Conservation (phyloP, 108 stramenopile genomes). For the Cyclostephanos tholiformis region DNA sequence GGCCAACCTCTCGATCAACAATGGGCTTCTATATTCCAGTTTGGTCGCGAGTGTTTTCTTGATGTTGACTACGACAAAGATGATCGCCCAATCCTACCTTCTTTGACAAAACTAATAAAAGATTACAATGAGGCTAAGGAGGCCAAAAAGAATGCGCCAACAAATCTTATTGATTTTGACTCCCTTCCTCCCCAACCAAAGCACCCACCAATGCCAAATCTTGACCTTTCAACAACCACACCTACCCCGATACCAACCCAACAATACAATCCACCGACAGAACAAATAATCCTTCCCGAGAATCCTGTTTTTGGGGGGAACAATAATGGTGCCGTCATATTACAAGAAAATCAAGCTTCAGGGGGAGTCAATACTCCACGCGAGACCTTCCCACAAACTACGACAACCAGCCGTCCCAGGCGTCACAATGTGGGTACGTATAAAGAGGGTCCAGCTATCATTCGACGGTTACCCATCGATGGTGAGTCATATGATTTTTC, state of each 20-base stretch:
- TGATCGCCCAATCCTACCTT: neutral
- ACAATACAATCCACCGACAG: no score
- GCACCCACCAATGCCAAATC: no score
- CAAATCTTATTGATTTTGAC: no score
- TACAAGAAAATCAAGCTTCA: neutral
- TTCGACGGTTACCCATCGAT: neutral
- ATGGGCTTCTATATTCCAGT: neutral
- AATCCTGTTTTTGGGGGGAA: neutral
- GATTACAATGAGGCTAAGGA: no score
- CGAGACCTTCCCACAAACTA: no score
- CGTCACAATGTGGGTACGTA: neutral
- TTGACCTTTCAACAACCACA: neutral
- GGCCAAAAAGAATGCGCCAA: no score
- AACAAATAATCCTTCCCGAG: neutral
- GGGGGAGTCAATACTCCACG: neutral
- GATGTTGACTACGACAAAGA: neutral
- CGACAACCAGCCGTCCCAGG: neutral
- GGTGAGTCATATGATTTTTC: neutral
- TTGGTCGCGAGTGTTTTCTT: neutral
- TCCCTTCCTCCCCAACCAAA: no score
- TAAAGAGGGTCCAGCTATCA: constrained; percentile 1
- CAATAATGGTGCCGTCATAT: neutral
- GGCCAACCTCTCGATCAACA: neutral
- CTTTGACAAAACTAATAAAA: no score
- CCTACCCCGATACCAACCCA: neutral